These are phyloP conservation scores for Calcarisporium arbuscula DNA, from an alignment of 2,329 filamentous ascomycete species.

Conservation along the genomic window DNA sequence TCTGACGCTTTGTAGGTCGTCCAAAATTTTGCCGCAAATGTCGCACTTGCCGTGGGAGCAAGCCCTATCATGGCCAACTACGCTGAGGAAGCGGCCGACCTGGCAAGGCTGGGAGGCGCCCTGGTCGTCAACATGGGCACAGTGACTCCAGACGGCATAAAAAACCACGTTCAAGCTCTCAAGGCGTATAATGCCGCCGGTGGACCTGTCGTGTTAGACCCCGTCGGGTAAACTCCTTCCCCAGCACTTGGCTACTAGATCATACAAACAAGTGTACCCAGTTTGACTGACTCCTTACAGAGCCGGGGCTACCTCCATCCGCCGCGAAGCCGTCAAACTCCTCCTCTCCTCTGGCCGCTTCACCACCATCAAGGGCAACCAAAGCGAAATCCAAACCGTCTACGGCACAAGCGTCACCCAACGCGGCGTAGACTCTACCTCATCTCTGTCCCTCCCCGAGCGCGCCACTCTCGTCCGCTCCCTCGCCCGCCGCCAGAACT, in stretches of 20 bases:
- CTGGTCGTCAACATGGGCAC: slow-evolving; percentile 96
- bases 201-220: slow-evolving; percentile 77
- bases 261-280: not conserved
- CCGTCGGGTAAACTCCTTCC: slow-evolving; percentile 59
- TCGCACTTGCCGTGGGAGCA: slow-evolving; percentile 75
- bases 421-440: slow-evolving; percentile 76
- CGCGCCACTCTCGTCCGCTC: slow-evolving; percentile 57
- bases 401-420: slow-evolving; percentile 53
- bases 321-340: slow-evolving; percentile 62
- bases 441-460: slow-evolving; percentile 42
- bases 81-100: slow-evolving; percentile 71
- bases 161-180: slow-evolving; percentile 68
- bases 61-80: slow-evolving; percentile 94
- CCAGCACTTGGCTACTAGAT: not conserved
- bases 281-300: slow-evolving; percentile 21
- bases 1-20: slow-evolving; percentile 48
- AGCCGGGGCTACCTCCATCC: slow-evolving; percentile 72
- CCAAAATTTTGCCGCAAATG: slow-evolving; percentile 90
- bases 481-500: slow-evolving; percentile 62
- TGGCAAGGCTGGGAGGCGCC: slow-evolving; percentile 69
- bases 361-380: slow-evolving; percentile 89
- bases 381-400: slow-evolving; percentile 75
- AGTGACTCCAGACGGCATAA: slow-evolving; percentile 66
- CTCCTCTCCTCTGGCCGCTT: slow-evolving; percentile 72
- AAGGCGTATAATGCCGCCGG: slow-evolving; percentile 73